These are phyloP conservation scores for Amylostereum chailletii DNA, from an alignment of 1,284 basidiomycete genomes.

Conservation along the genomic window DNA sequence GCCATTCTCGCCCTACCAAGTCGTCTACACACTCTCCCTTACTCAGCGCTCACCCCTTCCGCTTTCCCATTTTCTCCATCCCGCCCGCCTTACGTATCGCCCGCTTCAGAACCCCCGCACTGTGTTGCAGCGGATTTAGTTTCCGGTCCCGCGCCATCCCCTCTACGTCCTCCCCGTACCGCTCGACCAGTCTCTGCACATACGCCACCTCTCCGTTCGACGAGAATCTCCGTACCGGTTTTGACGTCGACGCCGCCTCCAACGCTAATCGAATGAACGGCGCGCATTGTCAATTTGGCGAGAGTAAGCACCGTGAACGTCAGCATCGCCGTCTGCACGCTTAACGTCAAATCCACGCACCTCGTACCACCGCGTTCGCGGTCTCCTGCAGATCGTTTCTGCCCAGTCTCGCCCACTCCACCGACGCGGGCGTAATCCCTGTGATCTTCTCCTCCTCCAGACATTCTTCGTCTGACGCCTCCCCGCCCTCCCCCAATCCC, in stretches of 20 bases:
- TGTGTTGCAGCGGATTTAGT: constrained; percentile 82
- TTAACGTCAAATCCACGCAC: constrained; percentile 16
- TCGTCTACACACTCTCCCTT: constrained; percentile 1
- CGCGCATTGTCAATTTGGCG: too few relatives aligned
- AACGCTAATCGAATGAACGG: constrained; percentile 28
- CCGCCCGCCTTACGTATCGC: constrained; percentile 48
- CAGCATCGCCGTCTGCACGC: too few relatives aligned
- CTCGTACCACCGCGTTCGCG: constrained; percentile 21
- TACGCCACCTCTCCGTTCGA: constrained; percentile 67
- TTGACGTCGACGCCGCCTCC: constrained; percentile 34
- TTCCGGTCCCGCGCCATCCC: constrained; percentile 77
- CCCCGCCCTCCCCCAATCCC: constrained; percentile 19
- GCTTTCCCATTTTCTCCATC: constrained; percentile 15
- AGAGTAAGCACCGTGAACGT: too few relatives aligned
- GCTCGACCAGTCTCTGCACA: constrained; percentile 59
- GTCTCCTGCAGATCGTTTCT: constrained; percentile 13
- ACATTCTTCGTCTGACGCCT: constrained; percentile 10
- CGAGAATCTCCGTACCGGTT: constrained; percentile 49
- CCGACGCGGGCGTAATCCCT: constrained; percentile 19
- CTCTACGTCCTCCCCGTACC: constrained; percentile 68
- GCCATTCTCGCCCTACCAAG: constrained; percentile 12
- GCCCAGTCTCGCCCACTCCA: constrained; percentile 24
- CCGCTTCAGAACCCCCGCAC: constrained; percentile 70
- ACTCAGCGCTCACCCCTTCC: constrained; percentile 1
- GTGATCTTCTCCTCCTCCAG: constrained; percentile 20